phyloP scores from a whole-genome alignment of 2,329 filamentous ascomycete species.

The Aulographum hederae region DNA sequence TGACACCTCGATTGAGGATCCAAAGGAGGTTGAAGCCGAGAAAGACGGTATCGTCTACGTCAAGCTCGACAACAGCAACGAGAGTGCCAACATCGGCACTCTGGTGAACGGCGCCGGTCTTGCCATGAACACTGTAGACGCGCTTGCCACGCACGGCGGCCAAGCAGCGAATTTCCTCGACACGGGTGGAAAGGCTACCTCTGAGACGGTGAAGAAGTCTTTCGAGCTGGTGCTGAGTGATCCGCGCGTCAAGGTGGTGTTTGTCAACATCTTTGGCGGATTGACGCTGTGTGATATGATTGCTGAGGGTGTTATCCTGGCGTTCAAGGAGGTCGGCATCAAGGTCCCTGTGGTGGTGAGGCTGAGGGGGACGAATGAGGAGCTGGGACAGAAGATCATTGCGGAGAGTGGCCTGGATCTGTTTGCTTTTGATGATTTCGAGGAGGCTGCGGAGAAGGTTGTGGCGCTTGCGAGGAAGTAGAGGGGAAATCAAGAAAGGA shows the following conservation, averaged over 20 bases:
- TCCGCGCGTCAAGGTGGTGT: constrained; percentile 50
- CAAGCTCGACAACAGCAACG: constrained; percentile 23
- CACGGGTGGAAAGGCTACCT: constrained; percentile 75
- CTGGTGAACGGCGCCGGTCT: constrained; percentile 79
- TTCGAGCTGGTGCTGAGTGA: constrained; percentile 61
- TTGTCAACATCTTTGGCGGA: constrained; percentile 55
- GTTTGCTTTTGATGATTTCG: constrained; percentile 56
- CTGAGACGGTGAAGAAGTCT: constrained; percentile 57
- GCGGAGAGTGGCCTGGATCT: constrained; percentile 47
- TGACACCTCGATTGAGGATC: constrained; percentile 30
- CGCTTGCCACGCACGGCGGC: constrained; percentile 43
- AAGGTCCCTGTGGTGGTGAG: constrained; percentile 57
- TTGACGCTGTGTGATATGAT: constrained; percentile 68
- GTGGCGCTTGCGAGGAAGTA: constrained; percentile 33
- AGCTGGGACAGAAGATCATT: constrained; percentile 50
- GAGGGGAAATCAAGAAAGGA: too few relatives aligned
- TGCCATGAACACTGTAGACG: constrained; percentile 82
- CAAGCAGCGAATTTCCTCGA: constrained; percentile 71
- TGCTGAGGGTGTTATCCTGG: constrained; percentile 53
- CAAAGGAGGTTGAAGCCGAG: constrained; percentile 43
- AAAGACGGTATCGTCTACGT: constrained; percentile 65
- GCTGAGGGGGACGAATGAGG: constrained; percentile 57
- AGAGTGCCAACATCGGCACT: constrained; percentile 45
- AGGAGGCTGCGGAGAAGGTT: constrained; percentile 50
- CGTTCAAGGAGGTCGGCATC: constrained; percentile 50